Base-by-base conservation (phyloP, 768 basidiomycete species). In the Mycena venus region DNA sequence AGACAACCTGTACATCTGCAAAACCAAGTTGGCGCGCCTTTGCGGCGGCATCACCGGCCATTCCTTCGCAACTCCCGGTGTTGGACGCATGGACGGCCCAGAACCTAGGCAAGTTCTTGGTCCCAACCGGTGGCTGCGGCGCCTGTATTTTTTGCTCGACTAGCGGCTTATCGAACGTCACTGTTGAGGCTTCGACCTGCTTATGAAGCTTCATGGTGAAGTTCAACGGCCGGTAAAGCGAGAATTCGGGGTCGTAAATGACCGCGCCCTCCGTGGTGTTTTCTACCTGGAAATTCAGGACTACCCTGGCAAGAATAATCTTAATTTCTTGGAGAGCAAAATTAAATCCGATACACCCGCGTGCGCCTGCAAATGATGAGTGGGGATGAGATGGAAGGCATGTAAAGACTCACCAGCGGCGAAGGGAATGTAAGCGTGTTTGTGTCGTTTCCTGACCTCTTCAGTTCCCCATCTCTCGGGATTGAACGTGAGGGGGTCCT, bases 391-490 rank as follows among this genome's bases (percentile, higher is more conserved):
- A 27, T n/a, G 14, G 19, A 36, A 32, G 36, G 32, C 21, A 47
- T 23, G 15, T n/a, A 12, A 15, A 44, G 0, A 72, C 63, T 0
- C 34, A 67, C 71, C 74, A 2, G 74, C 53, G 17, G 74, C 74
- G 32, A 75, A 75, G 5, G 74, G 74, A 51, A 75, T 55, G 27
- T 72, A 75, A 2, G 74, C 74, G 31, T 72, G 7, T 31, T 68
- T 68, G 66, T 75, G 74, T 1, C 74, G 70, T 27, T 68, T 71
- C 5, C 66, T 59, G 3, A 75, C 74, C 8, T 25, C 65, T 15
- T 67, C 65, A 11, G 74, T 75, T 2, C 74, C 74, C 74, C 74
- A 75, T 11, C 74, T 65, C n/a, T 75, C 74, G 2, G 74, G 74
- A 29, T 75, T 44, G 15, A 75, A 75, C 14, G 70, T 72, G 31